Evolutionary conservation across 2,329 filamentous ascomycete genomes (phyloP).

Genomic region (Pleoardoris graminearum): DNA sequence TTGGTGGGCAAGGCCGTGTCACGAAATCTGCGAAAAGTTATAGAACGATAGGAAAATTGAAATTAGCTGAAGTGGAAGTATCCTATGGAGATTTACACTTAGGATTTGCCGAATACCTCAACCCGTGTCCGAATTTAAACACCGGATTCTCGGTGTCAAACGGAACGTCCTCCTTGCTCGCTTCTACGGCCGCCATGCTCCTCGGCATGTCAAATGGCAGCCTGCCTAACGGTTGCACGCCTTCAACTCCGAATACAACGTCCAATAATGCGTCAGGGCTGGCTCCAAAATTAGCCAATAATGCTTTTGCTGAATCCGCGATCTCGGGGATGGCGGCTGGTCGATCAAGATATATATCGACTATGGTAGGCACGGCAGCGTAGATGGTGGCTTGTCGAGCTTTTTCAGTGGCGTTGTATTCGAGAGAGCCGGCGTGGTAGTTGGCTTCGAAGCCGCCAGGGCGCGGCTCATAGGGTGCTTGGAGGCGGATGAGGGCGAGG

Average conservation of each 20-base stretch:
- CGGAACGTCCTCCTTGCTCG: constrained; percentile 39
- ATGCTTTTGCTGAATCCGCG: constrained; percentile 42
- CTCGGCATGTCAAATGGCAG: constrained; percentile 55
- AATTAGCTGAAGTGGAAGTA: too few species aligned
- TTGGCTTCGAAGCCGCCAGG: constrained; percentile 48
- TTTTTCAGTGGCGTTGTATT: constrained; percentile 47
- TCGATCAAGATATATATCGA: constrained; percentile 52
- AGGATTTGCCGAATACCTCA: constrained; percentile 33
- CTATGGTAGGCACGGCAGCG: constrained; percentile 45
- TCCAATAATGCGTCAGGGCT: constrained; percentile 51
- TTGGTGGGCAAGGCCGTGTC: too few species aligned
- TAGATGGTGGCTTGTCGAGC: constrained; percentile 47
- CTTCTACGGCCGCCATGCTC: constrained; percentile 50
- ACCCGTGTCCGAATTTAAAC: constrained; percentile 41
- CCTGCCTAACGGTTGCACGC: constrained; percentile 46
- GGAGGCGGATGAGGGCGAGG: constrained; percentile 47
- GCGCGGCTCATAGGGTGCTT: constrained; percentile 48
- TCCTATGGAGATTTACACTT: too few species aligned
- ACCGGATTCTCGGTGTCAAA: constrained; percentile 45
- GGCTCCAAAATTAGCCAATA: constrained; percentile 49
- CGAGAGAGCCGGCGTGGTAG: constrained; percentile 49
- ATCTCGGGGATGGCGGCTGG: constrained; percentile 51
- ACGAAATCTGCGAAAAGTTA: too few species aligned
- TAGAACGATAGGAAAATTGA: too few species aligned
- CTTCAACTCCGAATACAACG: constrained; percentile 46